Base-by-base conservation (phyloP, 2,329 filamentous ascomycete species). In the Diaporthe amygdali region DNA sequence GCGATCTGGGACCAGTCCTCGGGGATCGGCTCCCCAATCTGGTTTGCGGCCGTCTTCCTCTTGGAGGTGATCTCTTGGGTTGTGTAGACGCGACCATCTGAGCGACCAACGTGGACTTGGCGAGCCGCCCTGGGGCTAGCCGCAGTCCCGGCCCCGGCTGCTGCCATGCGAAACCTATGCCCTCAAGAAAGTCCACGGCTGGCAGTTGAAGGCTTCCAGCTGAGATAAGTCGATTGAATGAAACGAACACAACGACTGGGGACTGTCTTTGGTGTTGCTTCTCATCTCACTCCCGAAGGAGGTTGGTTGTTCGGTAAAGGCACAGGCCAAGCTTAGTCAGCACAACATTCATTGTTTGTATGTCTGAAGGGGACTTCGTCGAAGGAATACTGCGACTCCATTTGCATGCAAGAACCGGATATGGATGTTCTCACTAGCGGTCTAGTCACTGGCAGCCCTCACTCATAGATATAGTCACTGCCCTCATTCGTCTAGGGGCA, bases 31-130 rank as follows among this genome's bases (percentile, higher is more conserved):
- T 71, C 71, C 10, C 71, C 59, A 27, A 71, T 52, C 17, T 71
- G 64, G 7, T 25, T 61, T 32, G 47, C 22, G 3, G 44, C 15
- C 12, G 27, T 34, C 55, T 54, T 61, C 44, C 46, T 37, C 37
- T 37, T 49, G 12, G 63, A 59, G 39, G 56, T 59, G 69, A 73
- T 71, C 44, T 71, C 71, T 12, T 63, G 44, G 15, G 69, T 69
- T 12, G 64, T 59, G 49, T 70, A 73, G 5, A 30, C 8, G 14
- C 49, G 56, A 20, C 71, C 71, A 55, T 73, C 71, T 39, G 71
- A 73, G 22, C 71, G 71, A 41, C 66, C 51, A 37, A 73, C 56
- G 39, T 68, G 64, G 51, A 73, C 51, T 32, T 51, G 66, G 22
- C 44, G 52, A 41, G 66, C 66, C 17, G 55, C 39, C 66, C 66